Base-by-base conservation (phyloP, 2,329 filamentous ascomycete species). In the Penicillium sp. region DNA sequence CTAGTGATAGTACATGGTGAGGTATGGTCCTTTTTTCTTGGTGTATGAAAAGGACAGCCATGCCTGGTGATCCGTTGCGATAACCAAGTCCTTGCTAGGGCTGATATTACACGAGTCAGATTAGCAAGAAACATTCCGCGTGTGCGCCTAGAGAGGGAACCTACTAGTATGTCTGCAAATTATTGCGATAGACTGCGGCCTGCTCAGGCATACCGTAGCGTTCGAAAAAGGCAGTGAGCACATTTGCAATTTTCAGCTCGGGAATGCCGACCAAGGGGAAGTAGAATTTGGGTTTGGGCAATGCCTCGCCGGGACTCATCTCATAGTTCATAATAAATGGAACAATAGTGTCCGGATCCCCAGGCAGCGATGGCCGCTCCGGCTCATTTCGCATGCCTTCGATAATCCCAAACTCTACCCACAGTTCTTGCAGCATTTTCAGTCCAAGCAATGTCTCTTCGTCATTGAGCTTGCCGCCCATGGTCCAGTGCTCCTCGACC, bases 401-500 rank as follows among this genome's bases (percentile, higher is more conserved):
- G 1, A 37, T 35, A 26, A 58, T 53, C 3, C 31, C 48, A 8
- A 58, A 31, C 2, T 46, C 42, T 6, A 35, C 19, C 56, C 56
- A 61, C 8, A 61, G 24, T 15, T 59, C 52, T 3, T 38, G 45
- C 15, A 61, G 28, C 28, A 56, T 52, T 6, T 48, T n/a, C 15
- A 61, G 31, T 0, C 57, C 57, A 4, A 37, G 31, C 2, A 47
- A 4, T 0, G 45, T 57, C 12, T 53, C 55, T 8, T 48, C 29
- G 19, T 41, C 51, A 10, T 7, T 31, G 2, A 59, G 37, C 29
- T 38, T 42, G 9, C 56, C 56, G 1, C 53, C 59, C 8, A 61
- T 51, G 17, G 59, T 59, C 57, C 57, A 61, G 15, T 55, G 34
- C 8, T 53, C 51, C 17, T 47, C 34, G 17, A 56, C 37, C 19